phyloP scores from a whole-genome alignment of 2,329 filamentous ascomycete species.

The Arthrobotrys megalospora region DNA sequence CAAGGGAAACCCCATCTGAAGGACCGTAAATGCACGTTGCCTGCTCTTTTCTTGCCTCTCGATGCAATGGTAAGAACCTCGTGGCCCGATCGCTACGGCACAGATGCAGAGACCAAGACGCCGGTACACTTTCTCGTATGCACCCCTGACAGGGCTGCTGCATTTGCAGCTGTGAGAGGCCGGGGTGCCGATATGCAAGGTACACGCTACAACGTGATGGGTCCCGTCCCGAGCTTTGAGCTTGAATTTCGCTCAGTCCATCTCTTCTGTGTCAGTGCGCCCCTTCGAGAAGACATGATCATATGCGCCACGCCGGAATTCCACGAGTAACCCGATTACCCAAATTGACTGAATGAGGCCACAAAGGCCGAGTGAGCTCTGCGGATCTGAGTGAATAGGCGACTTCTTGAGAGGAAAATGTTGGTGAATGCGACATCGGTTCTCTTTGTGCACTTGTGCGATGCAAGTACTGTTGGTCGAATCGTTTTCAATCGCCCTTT shows the following conservation, averaged over 20 bases:
- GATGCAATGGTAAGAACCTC: slow-evolving; percentile 4
- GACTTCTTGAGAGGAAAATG: slow-evolving; percentile 1
- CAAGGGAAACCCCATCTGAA: not conserved
- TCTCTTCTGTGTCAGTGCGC: slow-evolving; percentile 18
- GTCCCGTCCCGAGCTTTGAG: slow-evolving; percentile 24
- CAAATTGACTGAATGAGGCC: slow-evolving; percentile 5
- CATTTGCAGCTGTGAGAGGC: slow-evolving; percentile 28
- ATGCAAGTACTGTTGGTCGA: not conserved
- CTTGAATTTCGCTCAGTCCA: slow-evolving; percentile 20
- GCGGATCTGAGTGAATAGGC: not conserved
- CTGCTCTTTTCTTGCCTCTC: not conserved
- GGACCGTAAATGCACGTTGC: not conserved
- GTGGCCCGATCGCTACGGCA: slow-evolving; percentile 14
- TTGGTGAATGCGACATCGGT: slow-evolving; percentile 13
- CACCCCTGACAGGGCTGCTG: slow-evolving; percentile 32
- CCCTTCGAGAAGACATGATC: slow-evolving; percentile 27
- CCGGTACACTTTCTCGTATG: slow-evolving; percentile 14
- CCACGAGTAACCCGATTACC: slow-evolving; percentile 3
- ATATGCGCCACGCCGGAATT: slow-evolving; percentile 22
- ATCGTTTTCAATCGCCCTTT: slow-evolving; percentile 9
- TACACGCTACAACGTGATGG: slow-evolving; percentile 30
- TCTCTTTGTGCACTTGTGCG: slow-evolving; percentile 9
- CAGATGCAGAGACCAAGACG: slow-evolving; percentile 1
- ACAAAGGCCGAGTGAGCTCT: slow-evolving; percentile 7
- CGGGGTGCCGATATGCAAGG: slow-evolving; percentile 38